Evolutionary conservation across 208 protist species (phyloP), one percentile per base, ranked within the genome.

Genomic region (Trypanosoma cruzi): DNA sequence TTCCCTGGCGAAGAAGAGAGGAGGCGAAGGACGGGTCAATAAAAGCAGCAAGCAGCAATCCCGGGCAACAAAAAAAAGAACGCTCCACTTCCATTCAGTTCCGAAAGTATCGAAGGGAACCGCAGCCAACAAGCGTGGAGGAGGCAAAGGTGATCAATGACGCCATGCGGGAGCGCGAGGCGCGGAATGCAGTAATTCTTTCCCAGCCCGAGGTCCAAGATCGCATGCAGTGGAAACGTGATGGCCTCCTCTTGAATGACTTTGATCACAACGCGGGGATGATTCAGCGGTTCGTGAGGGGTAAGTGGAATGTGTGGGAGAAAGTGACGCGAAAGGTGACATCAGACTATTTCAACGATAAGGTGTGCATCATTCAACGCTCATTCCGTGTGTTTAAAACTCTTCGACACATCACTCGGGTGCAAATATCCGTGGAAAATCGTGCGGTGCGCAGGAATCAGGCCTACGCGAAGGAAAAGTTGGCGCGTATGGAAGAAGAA

Each of bases 251-350:
- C 32, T 52, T 85, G 40, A 74, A 87, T 52, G 86, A 96, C 68
- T 73, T 96, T 44, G 87, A 96, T 76, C 89, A 91, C 84, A 92
- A 89, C 64, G 90, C 90, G 4, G 84, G 81, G 28, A 77, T 96
- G 13, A 76, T 96, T 68, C 90, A 96, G 82, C 85, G 90, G n/a
- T 24, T 81, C 34, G 87, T 82, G 73, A 80, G 68, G 61, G 73
- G 62, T 56, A 78, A 81, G 46, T 72, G 59, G 28, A 65, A 75
- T 26, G 64, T 40, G 13, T 68, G 54, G 61, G 83, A 84, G 63
- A 75, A 83, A 44, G 78, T 71, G 60, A 86, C 80, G 20, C 65
- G 65, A 56, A 73, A 81, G 67, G 36, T 93, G n/a, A 85, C 78
- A 20, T 62, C 64, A 5, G 73, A 78, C 13, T 96, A 92, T 70